Percentiles rank a stretch among this genome's conserved stretches.
These are phyloP conservation scores for Colletotrichum sp. DNA, from an alignment of 2,329 filamentous ascomycete genomes.

Conservation along the genomic window DNA sequence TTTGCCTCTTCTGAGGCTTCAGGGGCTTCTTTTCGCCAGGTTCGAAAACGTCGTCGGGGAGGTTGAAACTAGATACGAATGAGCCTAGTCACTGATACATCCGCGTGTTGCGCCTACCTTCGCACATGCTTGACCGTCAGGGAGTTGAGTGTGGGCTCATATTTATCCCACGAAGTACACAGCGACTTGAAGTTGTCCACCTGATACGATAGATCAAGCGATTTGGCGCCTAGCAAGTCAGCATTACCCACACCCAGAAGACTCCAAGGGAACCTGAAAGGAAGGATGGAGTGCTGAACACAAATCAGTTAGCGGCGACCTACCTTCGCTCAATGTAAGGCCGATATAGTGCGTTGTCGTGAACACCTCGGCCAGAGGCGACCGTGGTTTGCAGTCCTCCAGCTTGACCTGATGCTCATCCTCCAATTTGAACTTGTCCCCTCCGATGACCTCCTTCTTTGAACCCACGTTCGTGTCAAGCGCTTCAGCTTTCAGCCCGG, in stretches of 20 bases:
- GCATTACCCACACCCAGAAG: slow-evolving; percentile 15
- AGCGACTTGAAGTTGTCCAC: slow-evolving; percentile 87
- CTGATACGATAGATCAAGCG: slow-evolving; percentile 79
- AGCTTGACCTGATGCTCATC: slow-evolving; percentile 15
- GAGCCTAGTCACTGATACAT: neutral
- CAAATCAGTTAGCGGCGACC: slow-evolving; percentile 31
- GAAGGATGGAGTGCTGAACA: slow-evolving; percentile 16
- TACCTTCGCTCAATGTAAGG: slow-evolving; percentile 78
- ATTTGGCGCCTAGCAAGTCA: slow-evolving; percentile 64
- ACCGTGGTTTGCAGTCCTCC: neutral
- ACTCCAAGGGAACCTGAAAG: neutral
- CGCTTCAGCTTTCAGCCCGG: neutral
- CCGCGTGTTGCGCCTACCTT: slow-evolving; percentile 65
- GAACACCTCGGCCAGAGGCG: slow-evolving; percentile 59
- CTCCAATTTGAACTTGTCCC: slow-evolving; percentile 1
- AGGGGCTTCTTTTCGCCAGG: slow-evolving; percentile 77
- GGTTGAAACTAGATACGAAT: slow-evolving; percentile 67
- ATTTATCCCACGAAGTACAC: slow-evolving; percentile 78
- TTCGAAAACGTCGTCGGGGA: slow-evolving; percentile 90
- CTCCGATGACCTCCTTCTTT: neutral
- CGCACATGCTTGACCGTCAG: slow-evolving; percentile 84
- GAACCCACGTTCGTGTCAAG: neutral
- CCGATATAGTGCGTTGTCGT: slow-evolving; percentile 97
- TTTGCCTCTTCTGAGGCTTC: slow-evolving; percentile 42
- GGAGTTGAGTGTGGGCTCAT: slow-evolving; percentile 75